Percentiles rank a stretch among this genome's conserved stretches.
Evolutionary conservation across 495 filamentous ascomycete species (phyloP).

Genomic region (Penicillium desertorum): DNA sequence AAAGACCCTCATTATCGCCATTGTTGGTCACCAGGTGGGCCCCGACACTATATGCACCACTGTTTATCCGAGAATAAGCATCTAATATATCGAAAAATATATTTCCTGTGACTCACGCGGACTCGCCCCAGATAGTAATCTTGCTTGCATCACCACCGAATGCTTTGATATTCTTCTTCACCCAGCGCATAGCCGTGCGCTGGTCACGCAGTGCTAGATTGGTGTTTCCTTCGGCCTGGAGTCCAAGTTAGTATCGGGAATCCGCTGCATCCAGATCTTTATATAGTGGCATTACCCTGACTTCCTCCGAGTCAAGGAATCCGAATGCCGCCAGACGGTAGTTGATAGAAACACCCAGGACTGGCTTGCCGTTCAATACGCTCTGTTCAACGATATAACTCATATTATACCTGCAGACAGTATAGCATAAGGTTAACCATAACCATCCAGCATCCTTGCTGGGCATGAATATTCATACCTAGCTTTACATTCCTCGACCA

Average conservation of each 20-base stretch:
- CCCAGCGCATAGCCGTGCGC: slow-evolving; percentile 49
- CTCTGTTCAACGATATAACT: slow-evolving; percentile 39
- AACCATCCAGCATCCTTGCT: neutral
- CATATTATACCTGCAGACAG: slow-evolving; percentile 34
- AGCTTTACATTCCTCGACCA: slow-evolving; percentile 10
- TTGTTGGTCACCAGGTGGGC: slow-evolving; percentile 37
- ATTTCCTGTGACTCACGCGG: slow-evolving; percentile 43
- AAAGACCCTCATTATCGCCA: slow-evolving; percentile 39
- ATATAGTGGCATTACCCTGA: slow-evolving; percentile 28
- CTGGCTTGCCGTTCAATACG: slow-evolving; percentile 51
- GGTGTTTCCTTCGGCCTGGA: slow-evolving; percentile 44
- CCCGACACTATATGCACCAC: slow-evolving; percentile 41
- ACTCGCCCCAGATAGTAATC: slow-evolving; percentile 73
- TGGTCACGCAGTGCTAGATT: slow-evolving; percentile 54
- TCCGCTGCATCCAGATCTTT: neutral
- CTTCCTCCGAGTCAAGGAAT: slow-evolving; percentile 57
- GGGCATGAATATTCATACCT: neutral
- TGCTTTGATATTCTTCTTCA: slow-evolving; percentile 49
- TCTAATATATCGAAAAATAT: neutral
- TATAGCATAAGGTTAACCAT: neutral
- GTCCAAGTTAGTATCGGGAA: neutral
- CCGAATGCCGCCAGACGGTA: slow-evolving; percentile 73
- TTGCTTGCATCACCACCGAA: slow-evolving; percentile 57
- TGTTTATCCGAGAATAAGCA: slow-evolving; percentile 9
- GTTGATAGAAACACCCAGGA: slow-evolving; percentile 72